Conservation (phyloP, 257 asterid species). For the Penstemon barbatus region DNA sequence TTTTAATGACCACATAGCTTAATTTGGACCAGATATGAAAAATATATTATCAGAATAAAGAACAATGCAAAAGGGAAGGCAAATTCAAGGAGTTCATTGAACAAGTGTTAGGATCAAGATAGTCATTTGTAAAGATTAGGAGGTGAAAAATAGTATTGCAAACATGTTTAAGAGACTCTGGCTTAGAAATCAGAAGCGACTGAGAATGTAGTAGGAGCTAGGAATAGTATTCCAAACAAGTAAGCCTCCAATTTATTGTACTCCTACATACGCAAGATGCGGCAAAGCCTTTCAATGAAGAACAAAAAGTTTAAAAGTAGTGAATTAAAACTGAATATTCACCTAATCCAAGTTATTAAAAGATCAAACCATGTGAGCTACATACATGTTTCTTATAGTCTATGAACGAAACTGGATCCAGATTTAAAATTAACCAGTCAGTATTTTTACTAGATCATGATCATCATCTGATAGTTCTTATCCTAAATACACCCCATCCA, state of each 20-base stretch:
- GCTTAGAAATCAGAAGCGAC: neutral
- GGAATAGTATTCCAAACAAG: neutral
- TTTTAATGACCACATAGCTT: constrained; percentile 2
- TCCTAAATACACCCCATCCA: no score
- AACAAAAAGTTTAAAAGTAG: neutral
- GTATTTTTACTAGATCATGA: no score
- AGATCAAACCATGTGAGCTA: neutral
- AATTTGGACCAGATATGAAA: no score
- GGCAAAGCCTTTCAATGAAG: no score
- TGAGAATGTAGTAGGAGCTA: neutral
- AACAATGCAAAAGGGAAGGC: neutral
- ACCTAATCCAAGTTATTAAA: neutral
- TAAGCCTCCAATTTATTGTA: no score
- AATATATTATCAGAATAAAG: neutral
- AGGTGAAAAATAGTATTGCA: neutral
- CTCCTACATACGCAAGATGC: no score
- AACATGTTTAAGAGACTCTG: neutral
- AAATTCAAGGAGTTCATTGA: neutral
- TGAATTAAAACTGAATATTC: neutral
- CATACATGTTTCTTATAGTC: no score
- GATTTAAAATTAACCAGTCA: no score
- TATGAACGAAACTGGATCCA: no score
- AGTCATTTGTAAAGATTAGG: neutral
- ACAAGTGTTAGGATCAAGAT: neutral
- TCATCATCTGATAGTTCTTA: no score